Conservation (phyloP, 352 stramenopile genomes). For the Phytopythium helicoides region DNA sequence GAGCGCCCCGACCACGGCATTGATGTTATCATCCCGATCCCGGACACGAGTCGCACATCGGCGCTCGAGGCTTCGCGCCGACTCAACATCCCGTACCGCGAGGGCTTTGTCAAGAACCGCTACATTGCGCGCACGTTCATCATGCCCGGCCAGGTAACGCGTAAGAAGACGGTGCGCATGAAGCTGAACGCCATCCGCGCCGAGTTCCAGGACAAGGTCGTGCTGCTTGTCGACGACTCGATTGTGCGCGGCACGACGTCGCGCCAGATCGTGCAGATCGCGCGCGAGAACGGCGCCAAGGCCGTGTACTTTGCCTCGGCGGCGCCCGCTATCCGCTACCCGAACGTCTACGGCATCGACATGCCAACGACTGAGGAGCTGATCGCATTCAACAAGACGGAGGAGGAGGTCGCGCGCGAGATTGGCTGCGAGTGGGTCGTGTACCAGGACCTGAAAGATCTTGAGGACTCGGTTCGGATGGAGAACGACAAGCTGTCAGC, state of each 20-base stretch:
- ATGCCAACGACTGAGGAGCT: slow-evolving; percentile 98
- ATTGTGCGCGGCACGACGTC: slow-evolving; percentile 99
- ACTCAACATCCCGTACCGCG: slow-evolving; percentile 92
- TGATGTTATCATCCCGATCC: slow-evolving; percentile 99
- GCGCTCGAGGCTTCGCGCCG: slow-evolving; percentile 90
- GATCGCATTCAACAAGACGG: slow-evolving; percentile 94
- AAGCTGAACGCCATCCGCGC: slow-evolving; percentile 98
- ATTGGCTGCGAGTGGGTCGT: slow-evolving; percentile 97
- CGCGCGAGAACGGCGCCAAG: slow-evolving; percentile 96
- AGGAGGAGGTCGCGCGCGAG: slow-evolving; percentile 92
- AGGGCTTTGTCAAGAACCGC: slow-evolving; percentile 99
- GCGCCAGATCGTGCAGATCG: slow-evolving; percentile 98
- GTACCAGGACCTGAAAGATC: slow-evolving; percentile 90
- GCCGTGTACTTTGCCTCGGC: slow-evolving; percentile 96
- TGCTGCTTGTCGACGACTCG: slow-evolving; percentile 99
- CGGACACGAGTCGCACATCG: slow-evolving; percentile 96
- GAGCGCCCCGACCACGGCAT: slow-evolving; percentile 92
- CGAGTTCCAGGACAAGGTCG: slow-evolving; percentile 93
- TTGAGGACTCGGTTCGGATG: slow-evolving; percentile 86
- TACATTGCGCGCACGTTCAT: slow-evolving; percentile 99
- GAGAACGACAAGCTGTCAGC: slow-evolving; percentile 63
- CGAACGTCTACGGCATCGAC: slow-evolving; percentile 99
- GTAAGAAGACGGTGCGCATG: slow-evolving; percentile 97
- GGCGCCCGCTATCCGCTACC: slow-evolving; percentile 96
- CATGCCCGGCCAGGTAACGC: slow-evolving; percentile 96